Base-by-base conservation (phyloP, 164 flowering plant genomes). In the Nelumbo lutea region DNA sequence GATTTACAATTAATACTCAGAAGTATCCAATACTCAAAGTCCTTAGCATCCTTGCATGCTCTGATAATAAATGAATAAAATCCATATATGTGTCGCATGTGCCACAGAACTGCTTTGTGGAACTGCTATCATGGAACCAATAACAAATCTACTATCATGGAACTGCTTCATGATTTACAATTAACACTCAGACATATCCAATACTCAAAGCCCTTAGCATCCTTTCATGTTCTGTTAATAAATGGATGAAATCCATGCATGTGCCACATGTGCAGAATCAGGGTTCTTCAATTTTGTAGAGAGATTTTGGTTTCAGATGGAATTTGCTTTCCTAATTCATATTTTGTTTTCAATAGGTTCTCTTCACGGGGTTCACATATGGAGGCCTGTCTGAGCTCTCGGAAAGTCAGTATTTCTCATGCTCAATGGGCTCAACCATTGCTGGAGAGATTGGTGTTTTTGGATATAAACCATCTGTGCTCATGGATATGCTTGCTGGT, bases 401-500 rank as follows among this genome's bases (percentile, higher is more conserved):
- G 55, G 98, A 91, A 74, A 80, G 63, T 63, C 92, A 87, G 44
- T 90, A 85, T 72, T 75, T 82, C 68, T 86, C 97, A 55, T 91
- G 97, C 71, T 87, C 96, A 70, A 88, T 90, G 92, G 89, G 90
- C 66, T 81, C 97, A 73, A 91, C 93, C 44, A 94, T 94, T 85
- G 96, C 98, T 74, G 97, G 97, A 71, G 98, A 94, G 77, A 90
- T 94, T 75, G 98, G 98, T 64, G 78, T 90, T 48, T 94, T 90
- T 90, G 98, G 98, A 68, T 83, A 91, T 70, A 86, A 80, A 78
- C 98, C 98, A 51, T 81, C 96, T 60, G 80, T 94, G 43, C 80
- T 94, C 50, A 84, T 83, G 90, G 98, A 94, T 73, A 87, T 94
- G 95, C 90, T 94, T 72, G 98, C 98, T 79, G 97, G 98, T 67